Conservation (phyloP, 371 early-diverging fungal genomes). For the Umbelopsis sp. region DNA sequence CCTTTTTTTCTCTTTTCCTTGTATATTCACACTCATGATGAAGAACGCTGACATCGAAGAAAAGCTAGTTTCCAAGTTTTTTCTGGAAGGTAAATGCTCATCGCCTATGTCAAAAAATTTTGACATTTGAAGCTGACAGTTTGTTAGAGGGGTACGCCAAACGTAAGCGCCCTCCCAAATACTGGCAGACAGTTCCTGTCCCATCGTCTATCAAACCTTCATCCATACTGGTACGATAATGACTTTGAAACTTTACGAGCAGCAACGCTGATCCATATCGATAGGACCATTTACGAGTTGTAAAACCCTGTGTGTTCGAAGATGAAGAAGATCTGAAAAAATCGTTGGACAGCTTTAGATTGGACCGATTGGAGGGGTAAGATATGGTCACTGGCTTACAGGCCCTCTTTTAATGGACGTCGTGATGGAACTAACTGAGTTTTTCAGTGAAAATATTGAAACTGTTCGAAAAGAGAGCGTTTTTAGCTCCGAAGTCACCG, state of each 20-base stretch:
- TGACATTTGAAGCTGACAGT: neutral
- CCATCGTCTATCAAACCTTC: slow-evolving; percentile 28
- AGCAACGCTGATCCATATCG: slow-evolving; percentile 4
- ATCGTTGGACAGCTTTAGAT: neutral
- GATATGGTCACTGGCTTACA: neutral
- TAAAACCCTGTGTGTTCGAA: neutral
- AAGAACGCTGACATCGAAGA: slow-evolving; percentile 28
- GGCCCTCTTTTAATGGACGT: neutral
- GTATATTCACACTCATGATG: neutral
- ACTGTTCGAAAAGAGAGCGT: slow-evolving; percentile 85
- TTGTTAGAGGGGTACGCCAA: neutral
- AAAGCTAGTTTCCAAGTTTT: slow-evolving; percentile 42
- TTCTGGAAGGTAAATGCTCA: slow-evolving; percentile 39
- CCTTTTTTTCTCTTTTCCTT: slow-evolving; percentile 5
- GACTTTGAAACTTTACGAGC: neutral
- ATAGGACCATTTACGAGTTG: slow-evolving; percentile 12
- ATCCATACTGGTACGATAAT: slow-evolving; percentile 28
- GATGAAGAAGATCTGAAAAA: neutral
- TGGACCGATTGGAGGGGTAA: slow-evolving; percentile 5
- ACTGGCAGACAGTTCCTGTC: slow-evolving; percentile 27
- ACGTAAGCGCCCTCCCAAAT: slow-evolving; percentile 14
- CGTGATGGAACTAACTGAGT: neutral
- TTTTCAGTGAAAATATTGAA: slow-evolving; percentile 70
- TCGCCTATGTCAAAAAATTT: neutral
- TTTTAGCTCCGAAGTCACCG: slow-evolving; percentile 85